Evolutionary conservation across 2,329 filamentous ascomycete genomes (phyloP), one percentile per base, ranked within the genome.

Genomic region (Pleoardoris graminearum): DNA sequence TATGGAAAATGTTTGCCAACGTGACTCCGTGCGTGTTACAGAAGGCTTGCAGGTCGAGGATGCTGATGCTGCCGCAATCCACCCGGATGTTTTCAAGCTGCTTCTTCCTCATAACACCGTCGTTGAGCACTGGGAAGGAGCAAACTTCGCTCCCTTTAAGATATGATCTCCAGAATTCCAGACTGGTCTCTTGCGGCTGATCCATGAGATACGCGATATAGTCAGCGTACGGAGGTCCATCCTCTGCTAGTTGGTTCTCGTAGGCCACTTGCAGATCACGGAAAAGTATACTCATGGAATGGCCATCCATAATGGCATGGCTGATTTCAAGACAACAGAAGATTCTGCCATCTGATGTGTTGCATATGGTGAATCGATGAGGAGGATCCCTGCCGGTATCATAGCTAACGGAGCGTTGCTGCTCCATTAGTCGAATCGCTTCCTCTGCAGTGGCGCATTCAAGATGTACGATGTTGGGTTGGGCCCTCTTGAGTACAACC

Each of bases 1-100:
- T 66, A 35, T 75, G 72, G 51, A 77, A 69, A 0, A 75, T 73
- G 51, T 80, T 81, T 2, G 80, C 75, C 1, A 81, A 50, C 0
- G 80, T 82, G 16, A 81, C 67, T 3, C 75, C 75, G 42, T 74
- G 65, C 6, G 65, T 59, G 33, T 77, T 75, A 54, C 79, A 82
- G 54, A 73, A 67, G 7, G 56, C 39, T 51, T 70, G 66, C 10
- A 71, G 44, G 43, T 69, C 66, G 12, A 59, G 49, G 16, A 69
- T 54, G 29, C 60, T 61, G 30, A 70, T 56, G 21, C 53, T 65
- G 1, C 60, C 62, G 37, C 69, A 61, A 38, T 70, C 63, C 39
- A 71, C 50, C 6, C 65, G 60, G 16, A 71, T 65, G 1, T 68
- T 66, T 7, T 57, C 50, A 6, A 71, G 50, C 25, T 61, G 46